Percentiles rank a stretch among this genome's conserved stretches.
Evolutionary conservation across 192 early-diverging fungal species (phyloP).

Genomic region (Backusella tuberculispora): DNA sequence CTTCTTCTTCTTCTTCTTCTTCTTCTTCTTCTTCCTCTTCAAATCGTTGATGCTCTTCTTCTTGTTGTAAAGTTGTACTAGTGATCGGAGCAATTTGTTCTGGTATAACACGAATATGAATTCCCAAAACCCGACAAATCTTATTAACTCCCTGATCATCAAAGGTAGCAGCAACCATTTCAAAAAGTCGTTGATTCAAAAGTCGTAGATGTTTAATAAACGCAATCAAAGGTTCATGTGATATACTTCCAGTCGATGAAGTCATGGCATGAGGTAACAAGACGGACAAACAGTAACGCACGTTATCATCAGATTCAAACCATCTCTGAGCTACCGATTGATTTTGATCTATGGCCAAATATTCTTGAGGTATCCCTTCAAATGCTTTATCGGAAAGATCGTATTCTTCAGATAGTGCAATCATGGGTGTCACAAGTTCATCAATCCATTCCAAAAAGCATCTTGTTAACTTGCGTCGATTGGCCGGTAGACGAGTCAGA

Average conservation of each 20-base stretch:
- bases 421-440: slow-evolving; percentile 29
- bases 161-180: slow-evolving; percentile 27
- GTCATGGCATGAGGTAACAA: slow-evolving; percentile 32
- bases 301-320: slow-evolving; percentile 43
- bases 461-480: slow-evolving; percentile 25
- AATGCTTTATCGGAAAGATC: not conserved
- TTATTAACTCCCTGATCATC: slow-evolving; percentile 31
- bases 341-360: not conserved
- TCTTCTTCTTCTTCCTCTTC: not conserved
- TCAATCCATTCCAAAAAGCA: slow-evolving; percentile 39
- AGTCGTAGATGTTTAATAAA: slow-evolving; percentile 36
- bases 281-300: slow-evolving; percentile 32
- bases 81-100: slow-evolving; percentile 10
- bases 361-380: slow-evolving; percentile 7
- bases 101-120: slow-evolving; percentile 21
- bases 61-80: not conserved
- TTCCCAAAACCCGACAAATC: slow-evolving; percentile 30
- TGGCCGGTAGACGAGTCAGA: slow-evolving; percentile 6
- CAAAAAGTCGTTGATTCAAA: slow-evolving; percentile 36
- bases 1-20: not conserved
- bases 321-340: slow-evolving; percentile 3
- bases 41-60: not conserved
- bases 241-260: slow-evolving; percentile 24
- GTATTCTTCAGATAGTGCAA: slow-evolving; percentile 25
- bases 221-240: slow-evolving; percentile 29